Base-by-base conservation (phyloP, 2,329 filamentous ascomycete genomes). In the Pseudocercospora crystallina region DNA sequence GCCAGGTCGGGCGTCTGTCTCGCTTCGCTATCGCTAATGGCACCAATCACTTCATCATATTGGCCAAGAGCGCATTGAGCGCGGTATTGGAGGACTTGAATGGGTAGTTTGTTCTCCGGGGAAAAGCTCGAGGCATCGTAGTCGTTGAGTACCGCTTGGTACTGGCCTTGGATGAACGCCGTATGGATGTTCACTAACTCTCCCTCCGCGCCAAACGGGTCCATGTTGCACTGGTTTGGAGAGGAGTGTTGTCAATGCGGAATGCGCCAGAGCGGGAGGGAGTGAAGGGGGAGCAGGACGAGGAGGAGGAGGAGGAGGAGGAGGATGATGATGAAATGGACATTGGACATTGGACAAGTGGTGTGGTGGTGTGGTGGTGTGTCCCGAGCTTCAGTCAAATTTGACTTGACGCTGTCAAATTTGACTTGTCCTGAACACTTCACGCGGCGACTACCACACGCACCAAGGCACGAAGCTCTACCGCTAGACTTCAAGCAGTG, bases 111-210 rank as follows among this genome's bases (percentile, higher is more conserved):
- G 74, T 96, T 96, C 64, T 87, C 83, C 57, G 84, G 62, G 38
- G 89, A 94, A 66, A 97, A 86, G 53, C 84, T 78, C 5, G 86
- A 84, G 37, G 84, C 86, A 72, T 95, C 87, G 74, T 90, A 95
- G 75, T 94, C 86, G 58, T 54, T 55, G 72, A 95, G 73, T 58
- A 95, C 91, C 67, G 86, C 80, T 67, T 89, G 81, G 79, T 89
- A 96, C 77, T 95, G 91, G 68, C 89, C 90, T 71, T 83, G 80
- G 72, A 83, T 78, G 74, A 84, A 84, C 68, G 81, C 80, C 65
- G 79, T 83, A 74, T 83, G 80, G 67, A 85, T 81, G 75, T 83
- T 84, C 66, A 84, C 78, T 64, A 85, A 81, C 71, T 85, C 82
- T 72, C 81, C 81, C 71, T 85, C 82, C 59, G 80, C 73, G 51